Evolutionary conservation across 2,329 filamentous ascomycete genomes (phyloP).

Genomic region (Aspergillus pseudotamarii): DNA sequence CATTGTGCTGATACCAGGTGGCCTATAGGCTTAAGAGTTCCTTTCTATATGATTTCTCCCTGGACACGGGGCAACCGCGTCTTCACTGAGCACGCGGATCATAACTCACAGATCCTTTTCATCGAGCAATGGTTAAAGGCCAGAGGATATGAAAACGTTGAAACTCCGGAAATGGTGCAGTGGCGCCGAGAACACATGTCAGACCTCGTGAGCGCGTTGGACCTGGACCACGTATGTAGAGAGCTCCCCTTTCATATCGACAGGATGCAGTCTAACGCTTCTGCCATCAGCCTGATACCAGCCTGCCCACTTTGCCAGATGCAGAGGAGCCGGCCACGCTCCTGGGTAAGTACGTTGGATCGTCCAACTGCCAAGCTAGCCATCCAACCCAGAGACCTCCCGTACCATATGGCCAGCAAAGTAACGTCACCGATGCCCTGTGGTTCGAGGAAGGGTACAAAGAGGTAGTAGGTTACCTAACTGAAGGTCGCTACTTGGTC

Average conservation of each 20-base stretch:
- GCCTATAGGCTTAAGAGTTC: conserved; percentile 50
- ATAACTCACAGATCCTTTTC: conserved; percentile 59
- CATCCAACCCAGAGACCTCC: conserved; percentile 44
- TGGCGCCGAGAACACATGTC: conserved; percentile 55
- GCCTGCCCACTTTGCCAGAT: conserved; percentile 51
- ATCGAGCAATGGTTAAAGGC: conserved; percentile 55
- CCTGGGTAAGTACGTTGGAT: conserved; percentile 50
- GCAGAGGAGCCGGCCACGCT: conserved; percentile 49
- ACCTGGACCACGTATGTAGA: conserved; percentile 41
- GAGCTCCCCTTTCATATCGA: conserved; percentile 21
- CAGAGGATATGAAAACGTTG: conserved; percentile 45
- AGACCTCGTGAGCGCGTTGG: conserved; percentile 52
- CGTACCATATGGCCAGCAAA: conserved; percentile 53
- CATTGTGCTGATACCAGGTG: neutral
- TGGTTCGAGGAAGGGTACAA: conserved; percentile 60
- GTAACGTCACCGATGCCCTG: conserved; percentile 34
- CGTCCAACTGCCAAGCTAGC: conserved; percentile 47
- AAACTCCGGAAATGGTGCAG: conserved; percentile 47
- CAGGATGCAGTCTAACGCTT: neutral
- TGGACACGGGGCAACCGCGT: conserved; percentile 59
- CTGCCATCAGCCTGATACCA: conserved; percentile 49
- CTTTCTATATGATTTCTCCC: conserved; percentile 59
- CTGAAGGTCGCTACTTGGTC: conserved; percentile 58
- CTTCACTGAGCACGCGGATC: conserved; percentile 58
- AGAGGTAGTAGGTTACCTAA: conserved; percentile 53